Evolutionary conservation across 2,329 filamentous ascomycete genomes (phyloP), one percentile per base, ranked within the genome.

Genomic region (Ophiostoma novo-ulmi): DNA sequence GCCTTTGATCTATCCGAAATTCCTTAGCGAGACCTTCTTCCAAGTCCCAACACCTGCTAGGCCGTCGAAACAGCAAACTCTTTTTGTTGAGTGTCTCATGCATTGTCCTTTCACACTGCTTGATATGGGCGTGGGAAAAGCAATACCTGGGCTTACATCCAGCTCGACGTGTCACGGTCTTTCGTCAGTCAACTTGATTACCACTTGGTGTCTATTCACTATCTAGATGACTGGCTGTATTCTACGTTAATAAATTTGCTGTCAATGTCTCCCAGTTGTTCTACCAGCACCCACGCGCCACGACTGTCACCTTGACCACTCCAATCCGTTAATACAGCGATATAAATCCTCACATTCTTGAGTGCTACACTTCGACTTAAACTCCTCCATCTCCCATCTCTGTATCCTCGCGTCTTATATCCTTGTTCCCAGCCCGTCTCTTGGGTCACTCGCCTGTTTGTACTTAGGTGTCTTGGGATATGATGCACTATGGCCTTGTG

Each of bases 361-460:
- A 35, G 13, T 63, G 58, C 20, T 35, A 11, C 44, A 17, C 4
- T 31, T 26, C 26, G 7, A 35, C 31, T 39, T 65, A 8, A 22
- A 10, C 63, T 39, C 36, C 58, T 17, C 2, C 36, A 11, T 22
- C n/a, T 35, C 13, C 26, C 26, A 31, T 35, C 58, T 26, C 58
- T 26, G 26, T 61, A 26, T 26, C 26, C 22, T 35, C 22, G 58
- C 52, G 14, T 63, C 26, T 63, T 63, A 35, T 13, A 67, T 22
- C 36, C 65, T 20, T 67, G 39, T 44, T 48, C 65, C 65, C 38
- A 26, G 65, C 26, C 14, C 65, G 10, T 48, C 65, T 67, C 39
- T 48, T 41, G 22, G 26, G 17, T 7, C 13, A 17, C 26, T 26
- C 26, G 58, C 58, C 14, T 35, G 26, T 63, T 35, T 20, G 58